Conservation (phyloP, 2,329 filamentous ascomycete species). For the Dactylellina haptotyla region DNA sequence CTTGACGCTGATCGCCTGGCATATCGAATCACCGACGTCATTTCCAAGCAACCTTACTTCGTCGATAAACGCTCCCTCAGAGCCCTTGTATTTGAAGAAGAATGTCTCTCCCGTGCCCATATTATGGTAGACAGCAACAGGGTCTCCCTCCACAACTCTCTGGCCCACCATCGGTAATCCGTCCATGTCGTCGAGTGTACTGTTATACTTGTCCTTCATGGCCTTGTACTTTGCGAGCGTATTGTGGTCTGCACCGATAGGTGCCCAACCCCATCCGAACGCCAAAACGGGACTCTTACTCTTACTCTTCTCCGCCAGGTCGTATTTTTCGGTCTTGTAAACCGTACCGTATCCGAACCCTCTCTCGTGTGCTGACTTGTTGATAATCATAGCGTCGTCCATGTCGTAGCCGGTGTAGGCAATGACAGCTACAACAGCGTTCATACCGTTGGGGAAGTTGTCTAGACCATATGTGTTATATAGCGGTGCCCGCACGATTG, state of each 20-base stretch:
- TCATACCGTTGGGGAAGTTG: slow-evolving; percentile 97
- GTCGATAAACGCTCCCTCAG: slow-evolving; percentile 87
- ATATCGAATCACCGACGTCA: slow-evolving; percentile 82
- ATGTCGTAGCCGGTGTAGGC: slow-evolving; percentile 99
- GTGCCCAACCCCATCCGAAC: slow-evolving; percentile 52
- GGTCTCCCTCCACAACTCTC: slow-evolving; percentile 80
- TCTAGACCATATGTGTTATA: slow-evolving; percentile 97
- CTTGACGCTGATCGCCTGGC: slow-evolving; percentile 90
- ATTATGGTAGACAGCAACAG: slow-evolving; percentile 84
- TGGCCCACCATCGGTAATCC: slow-evolving; percentile 84
- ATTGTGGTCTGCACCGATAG: slow-evolving; percentile 43
- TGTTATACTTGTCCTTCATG: slow-evolving; percentile 49
- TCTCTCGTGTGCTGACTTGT: slow-evolving; percentile 94
- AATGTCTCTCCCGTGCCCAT: slow-evolving; percentile 78
- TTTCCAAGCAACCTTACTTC: slow-evolving; percentile 88
- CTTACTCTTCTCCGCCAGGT: slow-evolving; percentile 66
- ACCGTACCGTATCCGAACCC: slow-evolving; percentile 96
- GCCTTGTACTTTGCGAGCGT: slow-evolving; percentile 41
- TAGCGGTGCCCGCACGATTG: slow-evolving; percentile 87
- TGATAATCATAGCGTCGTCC: slow-evolving; percentile 99
- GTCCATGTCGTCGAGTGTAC: slow-evolving; percentile 72
- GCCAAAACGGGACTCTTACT: slow-evolving; percentile 41
- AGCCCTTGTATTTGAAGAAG: slow-evolving; percentile 94
- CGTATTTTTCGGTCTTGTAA: slow-evolving; percentile 95
- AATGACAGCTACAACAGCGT: slow-evolving; percentile 95